phyloP scores from a whole-genome alignment of 2,329 filamentous ascomycete genomes.

The Xylariaceae sp. region DNA sequence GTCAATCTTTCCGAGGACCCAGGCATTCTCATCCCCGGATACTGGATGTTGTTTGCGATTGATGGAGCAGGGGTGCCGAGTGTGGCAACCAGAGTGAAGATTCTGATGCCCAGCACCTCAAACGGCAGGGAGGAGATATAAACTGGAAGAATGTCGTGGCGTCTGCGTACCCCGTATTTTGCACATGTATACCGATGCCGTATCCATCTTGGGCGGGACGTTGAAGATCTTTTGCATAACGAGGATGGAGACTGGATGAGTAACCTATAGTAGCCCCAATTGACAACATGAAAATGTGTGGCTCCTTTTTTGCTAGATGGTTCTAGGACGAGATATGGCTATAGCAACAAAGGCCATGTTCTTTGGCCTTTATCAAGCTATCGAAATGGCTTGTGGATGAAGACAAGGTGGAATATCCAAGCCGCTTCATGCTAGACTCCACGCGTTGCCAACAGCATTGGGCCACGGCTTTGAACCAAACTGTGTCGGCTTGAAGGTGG shows the following conservation, averaged over 20 bases:
- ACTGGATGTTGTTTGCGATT: conserved; percentile 45
- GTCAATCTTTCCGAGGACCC: conserved; percentile 39
- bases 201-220: too few species aligned
- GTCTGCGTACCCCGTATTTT: background rate
- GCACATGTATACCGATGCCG: too few species aligned
- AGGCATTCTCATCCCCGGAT: conserved; percentile 43
- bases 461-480: too few species aligned
- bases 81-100: conserved; percentile 36
- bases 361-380: background rate
- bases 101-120: conserved; percentile 13
- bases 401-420: background rate
- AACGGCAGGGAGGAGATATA: background rate
- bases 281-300: background rate
- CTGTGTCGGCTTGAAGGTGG: conserved; percentile 10
- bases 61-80: conserved; percentile 40
- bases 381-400: background rate
- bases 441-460: too few species aligned
- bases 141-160: background rate
- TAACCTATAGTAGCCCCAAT: background rate
- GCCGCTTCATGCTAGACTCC: too few species aligned
- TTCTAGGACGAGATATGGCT: too few species aligned
- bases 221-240: too few species aligned
- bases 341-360: background rate
- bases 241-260: too few species aligned
- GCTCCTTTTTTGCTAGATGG: too few species aligned